Percentiles rank a stretch among this genome's conserved stretches.
These are phyloP conservation scores for Trichoderma pleuroti DNA, from an alignment of 2,329 filamentous ascomycete species.

Conservation along the genomic window DNA sequence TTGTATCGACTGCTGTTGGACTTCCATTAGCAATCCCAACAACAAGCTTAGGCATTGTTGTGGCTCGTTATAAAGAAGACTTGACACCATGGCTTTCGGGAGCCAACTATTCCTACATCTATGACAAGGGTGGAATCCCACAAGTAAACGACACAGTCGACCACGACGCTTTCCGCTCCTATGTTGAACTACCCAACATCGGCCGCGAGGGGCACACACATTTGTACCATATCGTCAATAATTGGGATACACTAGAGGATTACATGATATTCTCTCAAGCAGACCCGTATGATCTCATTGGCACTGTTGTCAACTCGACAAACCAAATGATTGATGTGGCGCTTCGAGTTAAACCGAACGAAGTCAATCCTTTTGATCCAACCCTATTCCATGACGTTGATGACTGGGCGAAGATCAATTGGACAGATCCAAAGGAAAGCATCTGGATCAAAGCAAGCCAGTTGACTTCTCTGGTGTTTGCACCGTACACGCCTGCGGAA, in stretches of 20 bases:
- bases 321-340: slow-evolving; percentile 7
- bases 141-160: slow-evolving; percentile 10
- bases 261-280: slow-evolving; percentile 16
- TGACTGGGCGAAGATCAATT: slow-evolving; percentile 14
- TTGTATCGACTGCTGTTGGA: neutral
- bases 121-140: slow-evolving; percentile 9
- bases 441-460: slow-evolving; percentile 11
- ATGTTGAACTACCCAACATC: slow-evolving; percentile 7
- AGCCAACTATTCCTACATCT: slow-evolving; percentile 1
- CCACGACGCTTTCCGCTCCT: slow-evolving; percentile 10
- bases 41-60: slow-evolving; percentile 7
- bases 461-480: neutral
- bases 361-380: slow-evolving; percentile 8
- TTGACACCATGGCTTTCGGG: slow-evolving; percentile 6
- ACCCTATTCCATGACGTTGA: neutral
- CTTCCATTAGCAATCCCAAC: neutral
- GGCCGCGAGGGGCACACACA: slow-evolving; percentile 12
- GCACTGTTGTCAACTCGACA: slow-evolving; percentile 1
- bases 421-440: slow-evolving; percentile 15
- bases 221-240: slow-evolving; percentile 2
- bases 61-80: slow-evolving; percentile 4
- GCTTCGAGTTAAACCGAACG: neutral
- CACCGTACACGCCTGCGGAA: slow-evolving; percentile 6
- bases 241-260: slow-evolving; percentile 9
- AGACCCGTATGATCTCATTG: slow-evolving; percentile 3